A percentile compares a stretch with the other conserved stretches of the same genome.
Evolutionary conservation across 2,329 filamentous ascomycete genomes (phyloP).

Genomic region (Fonsecaea nubica): DNA sequence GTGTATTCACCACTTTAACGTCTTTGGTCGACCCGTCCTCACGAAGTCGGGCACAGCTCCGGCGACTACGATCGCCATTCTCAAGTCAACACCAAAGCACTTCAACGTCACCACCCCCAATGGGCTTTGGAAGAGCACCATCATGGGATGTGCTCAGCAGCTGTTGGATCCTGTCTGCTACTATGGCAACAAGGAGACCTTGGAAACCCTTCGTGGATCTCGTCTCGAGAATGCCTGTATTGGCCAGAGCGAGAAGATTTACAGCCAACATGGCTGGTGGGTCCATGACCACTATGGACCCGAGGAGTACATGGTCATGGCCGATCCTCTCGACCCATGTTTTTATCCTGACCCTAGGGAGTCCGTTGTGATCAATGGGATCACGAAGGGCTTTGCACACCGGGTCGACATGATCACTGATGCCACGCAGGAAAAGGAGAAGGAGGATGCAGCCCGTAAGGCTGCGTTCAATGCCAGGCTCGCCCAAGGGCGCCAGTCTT

Average conservation of each 20-base stretch:
- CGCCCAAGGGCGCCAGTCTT: slow-evolving; percentile 13
- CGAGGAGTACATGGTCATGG: slow-evolving; percentile 17
- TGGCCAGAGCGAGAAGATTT: slow-evolving; percentile 25
- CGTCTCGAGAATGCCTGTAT: slow-evolving; percentile 29
- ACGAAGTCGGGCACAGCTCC: slow-evolving; percentile 28
- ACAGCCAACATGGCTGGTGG: slow-evolving; percentile 24
- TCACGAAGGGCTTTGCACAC: slow-evolving; percentile 20
- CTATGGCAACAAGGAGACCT: slow-evolving; percentile 19
- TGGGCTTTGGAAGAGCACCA: slow-evolving; percentile 16
- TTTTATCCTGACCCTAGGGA: slow-evolving; percentile 6
- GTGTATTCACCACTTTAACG: slow-evolving; percentile 34
- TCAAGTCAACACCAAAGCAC: slow-evolving; percentile 25
- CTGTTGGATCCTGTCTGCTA: slow-evolving; percentile 31
- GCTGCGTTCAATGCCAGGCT: slow-evolving; percentile 18
- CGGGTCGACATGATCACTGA: slow-evolving; percentile 20
- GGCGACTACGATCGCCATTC: slow-evolving; percentile 30
- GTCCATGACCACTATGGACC: slow-evolving; percentile 11
- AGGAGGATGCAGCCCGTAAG: slow-evolving; percentile 21
- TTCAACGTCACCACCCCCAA: slow-evolving; percentile 17
- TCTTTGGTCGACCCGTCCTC: slow-evolving; percentile 24
- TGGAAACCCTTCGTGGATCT: slow-evolving; percentile 20
- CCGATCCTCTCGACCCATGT: slow-evolving; percentile 16
- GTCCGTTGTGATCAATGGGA: slow-evolving; percentile 26
- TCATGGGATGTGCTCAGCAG: slow-evolving; percentile 22
- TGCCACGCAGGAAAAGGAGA: slow-evolving; percentile 22